phyloP scores from a whole-genome alignment of 495 filamentous ascomycete species.

The Cercophora newfieldiana region DNA sequence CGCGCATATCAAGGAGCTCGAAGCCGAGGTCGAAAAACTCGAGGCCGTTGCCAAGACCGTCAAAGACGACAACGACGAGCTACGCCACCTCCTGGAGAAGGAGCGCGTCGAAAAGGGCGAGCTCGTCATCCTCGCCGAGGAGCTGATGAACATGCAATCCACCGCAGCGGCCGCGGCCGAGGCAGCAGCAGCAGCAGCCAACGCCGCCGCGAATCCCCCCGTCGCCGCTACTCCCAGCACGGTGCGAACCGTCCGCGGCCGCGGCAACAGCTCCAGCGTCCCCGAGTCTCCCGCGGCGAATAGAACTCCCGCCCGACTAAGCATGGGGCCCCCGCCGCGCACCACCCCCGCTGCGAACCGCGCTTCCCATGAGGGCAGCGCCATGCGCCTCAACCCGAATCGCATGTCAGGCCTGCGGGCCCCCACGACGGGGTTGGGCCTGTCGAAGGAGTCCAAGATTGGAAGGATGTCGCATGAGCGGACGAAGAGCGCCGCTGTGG shows the following conservation, averaged over 20 bases:
- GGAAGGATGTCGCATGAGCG: constrained; percentile 44
- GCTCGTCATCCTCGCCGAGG: constrained; percentile 87
- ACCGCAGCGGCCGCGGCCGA: background rate
- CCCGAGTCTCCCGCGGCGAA: background rate
- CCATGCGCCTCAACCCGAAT: constrained; percentile 20
- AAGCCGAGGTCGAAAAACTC: constrained; percentile 69
- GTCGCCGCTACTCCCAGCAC: background rate
- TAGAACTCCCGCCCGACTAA: background rate
- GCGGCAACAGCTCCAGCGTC: background rate
- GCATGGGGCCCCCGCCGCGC: constrained; percentile 3
- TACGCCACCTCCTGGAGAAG: constrained; percentile 65
- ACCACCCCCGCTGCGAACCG: background rate
- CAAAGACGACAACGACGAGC: constrained; percentile 62
- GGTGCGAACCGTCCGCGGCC: background rate
- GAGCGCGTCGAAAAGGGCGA: constrained; percentile 93
- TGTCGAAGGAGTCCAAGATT: constrained; percentile 42
- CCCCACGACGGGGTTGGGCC: constrained; percentile 29
- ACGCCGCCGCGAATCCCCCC: background rate
- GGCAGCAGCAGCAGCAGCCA: constrained; percentile 14
- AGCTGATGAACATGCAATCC: constrained; percentile 67
- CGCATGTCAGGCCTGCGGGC: constrained; percentile 46
- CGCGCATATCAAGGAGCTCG: constrained; percentile 57
- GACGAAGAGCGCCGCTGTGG: constrained; percentile 37
- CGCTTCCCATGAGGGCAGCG: background rate
- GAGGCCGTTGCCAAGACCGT: constrained; percentile 65